Conservation (phyloP, 805 yeast species). For the Grigorovia yakushimaensis region DNA sequence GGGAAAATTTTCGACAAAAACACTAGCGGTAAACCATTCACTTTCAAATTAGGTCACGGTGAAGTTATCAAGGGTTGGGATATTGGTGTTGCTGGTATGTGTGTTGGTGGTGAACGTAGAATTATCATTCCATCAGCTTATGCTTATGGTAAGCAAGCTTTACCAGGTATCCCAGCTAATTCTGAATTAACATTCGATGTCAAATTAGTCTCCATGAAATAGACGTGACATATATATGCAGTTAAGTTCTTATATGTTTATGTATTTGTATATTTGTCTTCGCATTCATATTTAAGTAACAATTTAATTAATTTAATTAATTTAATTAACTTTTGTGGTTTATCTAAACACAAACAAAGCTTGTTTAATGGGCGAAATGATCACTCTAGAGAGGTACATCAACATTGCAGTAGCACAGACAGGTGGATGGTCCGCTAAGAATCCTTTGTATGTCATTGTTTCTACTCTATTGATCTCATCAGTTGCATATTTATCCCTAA, state of each 20-base stretch:
- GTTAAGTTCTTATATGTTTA: no score
- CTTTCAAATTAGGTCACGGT: conserved; percentile 86
- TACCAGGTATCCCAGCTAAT: conserved; percentile 98
- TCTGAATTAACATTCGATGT: conserved; percentile 94
- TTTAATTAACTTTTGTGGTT: not conserved
- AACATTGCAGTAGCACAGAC: not conserved
- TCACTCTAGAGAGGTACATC: not conserved
- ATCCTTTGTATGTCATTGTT: conserved; percentile 81
- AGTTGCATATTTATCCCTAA: conserved; percentile 63
- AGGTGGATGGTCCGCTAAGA: conserved; percentile 43
- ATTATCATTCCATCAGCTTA: conserved; percentile 89
- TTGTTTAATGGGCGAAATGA: not conserved
- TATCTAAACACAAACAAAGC: not conserved
- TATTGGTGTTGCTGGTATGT: conserved; percentile 97
- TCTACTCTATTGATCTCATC: conserved; percentile 66
- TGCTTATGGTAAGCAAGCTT: conserved; percentile 90
- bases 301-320: no score
- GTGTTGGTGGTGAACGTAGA: conserved; percentile 98
- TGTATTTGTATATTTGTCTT: not conserved
- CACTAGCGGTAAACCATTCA: conserved; percentile 93
- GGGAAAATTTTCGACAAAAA: conserved; percentile 96
- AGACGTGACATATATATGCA: conserved; percentile 15
- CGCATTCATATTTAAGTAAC: not conserved
- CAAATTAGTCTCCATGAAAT: conserved; percentile 84
- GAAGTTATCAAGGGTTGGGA: conserved; percentile 99